Conservation (phyloP, 495 filamentous ascomycete genomes). For the Pseudoneurospora amorphoporcata region DNA sequence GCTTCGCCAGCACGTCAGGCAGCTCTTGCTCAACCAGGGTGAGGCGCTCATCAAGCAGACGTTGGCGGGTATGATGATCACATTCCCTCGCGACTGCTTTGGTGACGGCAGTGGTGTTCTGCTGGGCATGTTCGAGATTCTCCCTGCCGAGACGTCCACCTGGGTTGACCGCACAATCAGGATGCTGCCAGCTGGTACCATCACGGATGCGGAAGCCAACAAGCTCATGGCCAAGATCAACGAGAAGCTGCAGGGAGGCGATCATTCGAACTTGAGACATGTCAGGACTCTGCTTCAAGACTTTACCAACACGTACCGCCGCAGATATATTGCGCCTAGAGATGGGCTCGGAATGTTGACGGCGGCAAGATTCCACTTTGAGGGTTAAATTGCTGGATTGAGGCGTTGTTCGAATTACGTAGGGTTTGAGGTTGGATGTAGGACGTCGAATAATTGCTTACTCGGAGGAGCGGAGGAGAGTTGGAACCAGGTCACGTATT, state of each 20-base stretch:
- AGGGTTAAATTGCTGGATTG: slow-evolving; percentile 32
- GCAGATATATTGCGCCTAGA: slow-evolving; percentile 87
- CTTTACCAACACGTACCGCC: slow-evolving; percentile 87
- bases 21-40: slow-evolving; percentile 60
- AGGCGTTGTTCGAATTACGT: not conserved
- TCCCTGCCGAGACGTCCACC: slow-evolving; percentile 61
- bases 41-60: slow-evolving; percentile 73
- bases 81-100: slow-evolving; percentile 89
- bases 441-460: not conserved
- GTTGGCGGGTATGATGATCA: slow-evolving; percentile 97
- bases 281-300: slow-evolving; percentile 84
- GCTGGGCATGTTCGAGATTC: slow-evolving; percentile 75
- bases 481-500: not conserved
- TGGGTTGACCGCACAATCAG: slow-evolving; percentile 79
- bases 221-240: slow-evolving; percentile 55
- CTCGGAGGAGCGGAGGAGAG: not conserved
- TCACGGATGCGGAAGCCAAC: slow-evolving; percentile 52
- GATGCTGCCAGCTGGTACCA: slow-evolving; percentile 71
- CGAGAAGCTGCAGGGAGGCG: slow-evolving; percentile 57
- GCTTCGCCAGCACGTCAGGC: slow-evolving; percentile 60
- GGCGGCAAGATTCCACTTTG: slow-evolving; percentile 76
- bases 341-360: slow-evolving; percentile 81
- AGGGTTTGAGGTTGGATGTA: not conserved
- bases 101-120: slow-evolving; percentile 88
- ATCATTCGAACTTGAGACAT: slow-evolving; percentile 51